Evolutionary conservation across 2,329 filamentous ascomycete species (phyloP), one percentile per base, ranked within the genome.

Genomic region (Clonostachys sp.): DNA sequence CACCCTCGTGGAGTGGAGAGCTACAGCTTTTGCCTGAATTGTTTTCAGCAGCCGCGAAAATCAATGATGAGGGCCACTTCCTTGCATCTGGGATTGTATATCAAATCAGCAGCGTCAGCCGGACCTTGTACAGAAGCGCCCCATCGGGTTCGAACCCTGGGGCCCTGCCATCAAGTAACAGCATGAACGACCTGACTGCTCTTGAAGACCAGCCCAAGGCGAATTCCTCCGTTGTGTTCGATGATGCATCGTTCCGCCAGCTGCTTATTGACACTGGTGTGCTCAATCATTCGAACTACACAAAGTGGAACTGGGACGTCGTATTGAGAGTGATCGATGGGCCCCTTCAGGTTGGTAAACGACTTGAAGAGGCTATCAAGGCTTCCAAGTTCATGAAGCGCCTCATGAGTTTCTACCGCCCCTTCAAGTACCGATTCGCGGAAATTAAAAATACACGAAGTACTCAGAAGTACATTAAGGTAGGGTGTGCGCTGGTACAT

Each of bases 231-330:
- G 55, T 75, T 4, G 61, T 68, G 4, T 77, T 77, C 42, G 76
- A 86, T 51, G 83, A 86, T 56, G 75, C 78, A 10, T 80, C 80
- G 1, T 86, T 86, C 56, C 76, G 83, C 17, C 81, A 85, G 58
- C 66, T 85, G 4, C 60, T 85, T 30, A 72, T 91, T 16, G 88
- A 97, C 51, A 94, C 89, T 5, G 84, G 90, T 47, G 90, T 99
- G 3, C 73, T 97, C 42, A 89, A 86, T 52, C 94, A 89, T 50
- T 90, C 90, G 51, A 96, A 95, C 56, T 96, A 88, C 59, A 76
- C 83, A 38, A 99, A 99, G 64, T 99, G 94, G 94, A 92, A 95
- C 61, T 99, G 95, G 94, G 90, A 95, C 51, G 74, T 95, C 36
- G 91, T 99, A 40, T 79, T 91, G 49, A 87, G 86, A 57, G 84